Evolutionary conservation across 345 rosid genomes (phyloP).

Genomic region (Anacardium occidentale): DNA sequence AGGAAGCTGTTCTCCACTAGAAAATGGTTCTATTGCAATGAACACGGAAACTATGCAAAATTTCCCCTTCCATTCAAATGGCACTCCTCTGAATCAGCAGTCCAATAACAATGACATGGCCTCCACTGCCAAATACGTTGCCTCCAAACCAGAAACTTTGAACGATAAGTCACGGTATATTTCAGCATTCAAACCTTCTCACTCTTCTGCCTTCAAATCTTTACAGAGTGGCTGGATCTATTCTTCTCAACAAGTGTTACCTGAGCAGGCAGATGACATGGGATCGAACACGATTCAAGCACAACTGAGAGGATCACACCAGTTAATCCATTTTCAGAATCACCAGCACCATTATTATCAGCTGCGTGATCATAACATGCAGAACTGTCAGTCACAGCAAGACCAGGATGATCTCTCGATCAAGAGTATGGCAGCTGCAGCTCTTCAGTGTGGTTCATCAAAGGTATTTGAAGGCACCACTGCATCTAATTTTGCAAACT

Average conservation of each 20-base stretch:
- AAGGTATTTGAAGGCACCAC: conserved; percentile 35
- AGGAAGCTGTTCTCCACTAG: conserved; percentile 59
- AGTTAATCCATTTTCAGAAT: conserved; percentile 34
- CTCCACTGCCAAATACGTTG: conserved; percentile 42
- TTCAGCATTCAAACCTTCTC: conserved; percentile 41
- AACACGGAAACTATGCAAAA: conserved; percentile 37
- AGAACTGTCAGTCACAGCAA: conserved; percentile 26
- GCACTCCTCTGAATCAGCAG: conserved; percentile 42
- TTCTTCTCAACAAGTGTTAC: conserved; percentile 25
- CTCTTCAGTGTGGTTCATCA: conserved; percentile 50
- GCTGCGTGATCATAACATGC: conserved; percentile 26
- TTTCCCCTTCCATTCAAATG: conserved; percentile 36
- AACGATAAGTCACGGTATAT: conserved; percentile 35
- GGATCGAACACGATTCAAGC: conserved; percentile 20
- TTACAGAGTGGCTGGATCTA: conserved; percentile 28
- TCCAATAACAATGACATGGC: conserved; percentile 54
- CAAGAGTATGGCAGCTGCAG: conserved; percentile 35
- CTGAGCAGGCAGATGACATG: conserved; percentile 30
- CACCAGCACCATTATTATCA: conserved; percentile 42
- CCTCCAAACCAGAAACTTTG: conserved; percentile 40
- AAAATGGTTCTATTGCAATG: conserved; percentile 45
- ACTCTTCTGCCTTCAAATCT: conserved; percentile 43
- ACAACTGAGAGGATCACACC: conserved; percentile 25
- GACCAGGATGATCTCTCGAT: conserved; percentile 34
- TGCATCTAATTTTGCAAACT: conserved; percentile 43